These are phyloP conservation scores for Penicillium sp. DNA, from an alignment of 2,329 filamentous ascomycete genomes.

Conservation along the genomic window DNA sequence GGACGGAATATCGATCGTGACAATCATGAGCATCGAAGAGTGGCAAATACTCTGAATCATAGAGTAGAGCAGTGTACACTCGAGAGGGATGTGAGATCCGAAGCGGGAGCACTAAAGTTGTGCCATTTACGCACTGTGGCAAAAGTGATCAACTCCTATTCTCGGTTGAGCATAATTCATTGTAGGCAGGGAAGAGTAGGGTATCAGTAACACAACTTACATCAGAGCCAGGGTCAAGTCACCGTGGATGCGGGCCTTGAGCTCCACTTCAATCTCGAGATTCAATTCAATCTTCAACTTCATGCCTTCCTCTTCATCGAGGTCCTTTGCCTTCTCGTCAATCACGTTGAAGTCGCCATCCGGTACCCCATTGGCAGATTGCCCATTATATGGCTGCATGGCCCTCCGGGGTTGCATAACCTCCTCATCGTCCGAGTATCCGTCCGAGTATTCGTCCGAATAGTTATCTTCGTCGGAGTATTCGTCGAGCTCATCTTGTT, in stretches of 20 bases:
- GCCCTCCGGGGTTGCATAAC: constrained; percentile 15
- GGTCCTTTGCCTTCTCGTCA: constrained; percentile 27
- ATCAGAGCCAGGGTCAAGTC: constrained; percentile 58
- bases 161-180: constrained; percentile 18
- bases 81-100: background rate
- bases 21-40: constrained; percentile 8
- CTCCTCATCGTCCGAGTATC: constrained; percentile 30
- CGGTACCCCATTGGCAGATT: constrained; percentile 22
- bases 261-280: constrained; percentile 62
- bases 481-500: constrained; percentile 27
- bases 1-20: constrained; percentile 17
- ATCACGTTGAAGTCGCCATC: constrained; percentile 29
- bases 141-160: constrained; percentile 27
- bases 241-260: constrained; percentile 66
- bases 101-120: background rate
- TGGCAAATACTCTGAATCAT: background rate
- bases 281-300: constrained; percentile 61
- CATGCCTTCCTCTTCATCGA: constrained; percentile 46
- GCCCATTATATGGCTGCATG: constrained; percentile 29
- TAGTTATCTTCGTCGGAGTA: constrained; percentile 24
- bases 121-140: constrained; percentile 19
- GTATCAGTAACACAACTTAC: constrained; percentile 33
- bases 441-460: constrained; percentile 26
- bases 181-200: background rate
- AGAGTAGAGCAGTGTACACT: background rate